Evolutionary conservation across 1,284 basidiomycete genomes (phyloP), one percentile per base, ranked within the genome.

Genomic region (Ganoderma lingzhi): DNA sequence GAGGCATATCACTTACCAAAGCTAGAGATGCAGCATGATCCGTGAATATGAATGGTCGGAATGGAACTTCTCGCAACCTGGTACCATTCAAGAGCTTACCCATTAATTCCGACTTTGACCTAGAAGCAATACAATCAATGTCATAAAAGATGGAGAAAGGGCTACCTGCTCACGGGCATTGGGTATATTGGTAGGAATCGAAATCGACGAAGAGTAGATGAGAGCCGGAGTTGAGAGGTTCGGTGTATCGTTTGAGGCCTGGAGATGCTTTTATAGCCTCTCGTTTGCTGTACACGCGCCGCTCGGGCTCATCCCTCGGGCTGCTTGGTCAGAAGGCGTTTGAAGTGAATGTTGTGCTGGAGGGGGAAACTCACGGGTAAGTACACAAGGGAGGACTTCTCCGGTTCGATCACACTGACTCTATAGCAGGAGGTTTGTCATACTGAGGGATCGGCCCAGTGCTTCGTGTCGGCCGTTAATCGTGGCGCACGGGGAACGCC

Each of bases 31-130:
- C 0, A 39, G 28, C 66, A 66, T 48, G 69, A 56, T 39, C 9
- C 9, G 9, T 9, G 23, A 66, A 19, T 10, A 9, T 35, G 63
- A 45, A 73, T 17, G 30, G 17, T 79, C 67, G 77, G 77, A 60
- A 48, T 45, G 59, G 23, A 35, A 17, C 19, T 64, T 59, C 56
- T 61, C 45, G 56, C 55, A 32, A 60, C 30, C 19, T 19, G 44
- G 41, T 32, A 48, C 42, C 15, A 70, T 60, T 59, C 61, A 48
- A 55, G 59, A 44, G 41, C 59, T 70, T 68, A 94, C 93, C 95
- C 95, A 86, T 97, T 97, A 86, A 97, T 97, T 78, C 96, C 96
- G 81, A 96, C 94, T 85, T 95, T 93, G 84, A 95, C 90, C 84
- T 85, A 35, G 32, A 28, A 32, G 30, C 14, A 56, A 56, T 15